Conservation (phyloP, 2,329 filamentous ascomycete species). For the Cladosporium austrohemisphaericum region DNA sequence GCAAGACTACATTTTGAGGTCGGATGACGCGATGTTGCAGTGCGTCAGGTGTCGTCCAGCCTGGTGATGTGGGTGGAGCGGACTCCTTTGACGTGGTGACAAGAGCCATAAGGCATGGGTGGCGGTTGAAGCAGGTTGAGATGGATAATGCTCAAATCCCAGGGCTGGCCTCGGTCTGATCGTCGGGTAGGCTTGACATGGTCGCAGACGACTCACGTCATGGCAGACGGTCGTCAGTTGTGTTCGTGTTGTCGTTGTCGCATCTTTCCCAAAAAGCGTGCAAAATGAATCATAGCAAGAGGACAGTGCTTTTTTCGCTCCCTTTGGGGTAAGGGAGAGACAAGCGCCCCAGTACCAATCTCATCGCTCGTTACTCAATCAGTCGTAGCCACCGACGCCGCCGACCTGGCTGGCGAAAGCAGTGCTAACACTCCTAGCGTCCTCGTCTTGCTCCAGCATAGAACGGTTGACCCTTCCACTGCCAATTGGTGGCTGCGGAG, state of each 20-base stretch:
- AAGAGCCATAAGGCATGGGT: neutral
- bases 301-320: conserved; percentile 1
- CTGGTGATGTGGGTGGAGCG: neutral
- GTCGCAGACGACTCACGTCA: neutral
- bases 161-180: conserved; percentile 1
- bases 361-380: conserved; percentile 12
- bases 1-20: too few relatives aligned
- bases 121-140: neutral
- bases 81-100: neutral
- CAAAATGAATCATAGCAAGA: conserved; percentile 13
- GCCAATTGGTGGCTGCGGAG: conserved; percentile 52
- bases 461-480: conserved; percentile 51
- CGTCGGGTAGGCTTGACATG: conserved; percentile 1
- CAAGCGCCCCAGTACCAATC: neutral
- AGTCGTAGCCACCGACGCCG: conserved; percentile 25
- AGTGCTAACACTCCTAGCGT: conserved; percentile 92
- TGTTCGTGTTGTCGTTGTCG: conserved; percentile 2
- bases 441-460: conserved; percentile 68
- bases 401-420: conserved; percentile 95
- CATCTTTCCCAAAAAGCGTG: conserved; percentile 10
- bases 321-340: too few relatives aligned
- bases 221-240: conserved; percentile 2
- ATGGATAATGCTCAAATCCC: conserved; percentile 9
- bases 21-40: too few relatives aligned
- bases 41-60: too few relatives aligned